phyloP scores from a whole-genome alignment of 2,329 filamentous ascomycete genomes.

The Calonectria fujianensis region DNA sequence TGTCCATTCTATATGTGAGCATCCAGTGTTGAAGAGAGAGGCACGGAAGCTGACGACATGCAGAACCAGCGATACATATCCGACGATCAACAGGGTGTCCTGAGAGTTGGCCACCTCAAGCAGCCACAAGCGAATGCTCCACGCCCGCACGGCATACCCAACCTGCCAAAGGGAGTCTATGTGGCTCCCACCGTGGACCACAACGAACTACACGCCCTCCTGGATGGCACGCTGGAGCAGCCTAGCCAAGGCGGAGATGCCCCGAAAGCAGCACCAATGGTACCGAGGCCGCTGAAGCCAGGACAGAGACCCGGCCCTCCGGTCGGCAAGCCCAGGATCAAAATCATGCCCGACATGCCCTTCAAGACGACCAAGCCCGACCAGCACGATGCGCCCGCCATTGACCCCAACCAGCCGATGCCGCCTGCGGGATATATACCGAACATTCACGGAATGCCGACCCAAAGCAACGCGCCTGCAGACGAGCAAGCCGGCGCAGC shows the following conservation, averaged over 20 bases:
- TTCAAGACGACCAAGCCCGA: conserved; percentile 4
- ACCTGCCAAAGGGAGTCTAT: not conserved
- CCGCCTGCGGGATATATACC: not conserved
- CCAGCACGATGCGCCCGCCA: not conserved
- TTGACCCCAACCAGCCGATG: not conserved
- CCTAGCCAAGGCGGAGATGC: not conserved
- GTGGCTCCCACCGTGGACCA: conserved; percentile 2
- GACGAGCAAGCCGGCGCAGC: not conserved
- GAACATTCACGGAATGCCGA: conserved; percentile 1
- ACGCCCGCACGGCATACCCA: not conserved
- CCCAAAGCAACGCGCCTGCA: not conserved
- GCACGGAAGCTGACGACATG: not conserved
- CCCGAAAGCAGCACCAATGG: not conserved
- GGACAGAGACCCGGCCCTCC: not conserved
- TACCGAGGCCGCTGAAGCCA: not conserved
- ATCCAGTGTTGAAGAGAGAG: no score
- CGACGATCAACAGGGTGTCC: not conserved
- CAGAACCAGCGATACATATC: not conserved
- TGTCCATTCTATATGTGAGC: not conserved
- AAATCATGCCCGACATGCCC: conserved; percentile 1
- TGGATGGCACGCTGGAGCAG: not conserved
- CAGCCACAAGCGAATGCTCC: not conserved
- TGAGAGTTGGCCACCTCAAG: not conserved
- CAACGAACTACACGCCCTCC: conserved; percentile 6
- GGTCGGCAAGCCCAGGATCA: not conserved